These are phyloP conservation scores for Aureobasidium vineae DNA, from an alignment of 2,329 filamentous ascomycete genomes.

Conservation along the genomic window DNA sequence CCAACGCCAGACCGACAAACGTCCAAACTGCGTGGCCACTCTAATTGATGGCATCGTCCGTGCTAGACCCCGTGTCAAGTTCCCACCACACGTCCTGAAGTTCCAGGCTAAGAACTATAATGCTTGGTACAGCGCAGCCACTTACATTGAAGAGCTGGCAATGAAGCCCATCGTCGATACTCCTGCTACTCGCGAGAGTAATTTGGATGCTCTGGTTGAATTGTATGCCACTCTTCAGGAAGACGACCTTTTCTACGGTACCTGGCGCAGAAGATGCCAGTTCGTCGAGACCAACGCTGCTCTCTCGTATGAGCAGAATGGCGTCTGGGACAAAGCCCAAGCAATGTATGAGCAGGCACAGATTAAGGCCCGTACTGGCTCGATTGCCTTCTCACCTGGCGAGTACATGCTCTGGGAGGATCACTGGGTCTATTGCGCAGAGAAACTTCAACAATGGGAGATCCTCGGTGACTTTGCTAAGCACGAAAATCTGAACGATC, in stretches of 20 bases:
- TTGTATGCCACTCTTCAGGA: constrained; percentile 88
- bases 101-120: constrained; percentile 93
- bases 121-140: constrained; percentile 92
- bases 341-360: constrained; percentile 95
- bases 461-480: constrained; percentile 97
- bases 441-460: constrained; percentile 99
- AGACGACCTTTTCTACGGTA: constrained; percentile 96
- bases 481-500: constrained; percentile 96
- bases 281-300: constrained; percentile 98
- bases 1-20: constrained; percentile 86
- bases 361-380: constrained; percentile 92
- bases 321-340: constrained; percentile 99
- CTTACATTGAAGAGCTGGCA: constrained; percentile 84
- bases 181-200: constrained; percentile 82
- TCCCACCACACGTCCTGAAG: constrained; percentile 94
- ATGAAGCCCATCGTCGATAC: constrained; percentile 84
- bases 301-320: constrained; percentile 96
- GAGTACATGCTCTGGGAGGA: constrained; percentile 99
- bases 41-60: constrained; percentile 84
- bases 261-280: constrained; percentile 90
- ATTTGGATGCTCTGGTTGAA: constrained; percentile 91
- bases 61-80: constrained; percentile 81
- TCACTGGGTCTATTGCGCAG: constrained; percentile 95
- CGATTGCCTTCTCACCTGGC: constrained; percentile 91
- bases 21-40: constrained; percentile 93